Percentiles rank a stretch among this genome's conserved stretches.
phyloP scores from a whole-genome alignment of 2,329 filamentous ascomycete genomes.

The Pseudocercospora eumusae region DNA sequence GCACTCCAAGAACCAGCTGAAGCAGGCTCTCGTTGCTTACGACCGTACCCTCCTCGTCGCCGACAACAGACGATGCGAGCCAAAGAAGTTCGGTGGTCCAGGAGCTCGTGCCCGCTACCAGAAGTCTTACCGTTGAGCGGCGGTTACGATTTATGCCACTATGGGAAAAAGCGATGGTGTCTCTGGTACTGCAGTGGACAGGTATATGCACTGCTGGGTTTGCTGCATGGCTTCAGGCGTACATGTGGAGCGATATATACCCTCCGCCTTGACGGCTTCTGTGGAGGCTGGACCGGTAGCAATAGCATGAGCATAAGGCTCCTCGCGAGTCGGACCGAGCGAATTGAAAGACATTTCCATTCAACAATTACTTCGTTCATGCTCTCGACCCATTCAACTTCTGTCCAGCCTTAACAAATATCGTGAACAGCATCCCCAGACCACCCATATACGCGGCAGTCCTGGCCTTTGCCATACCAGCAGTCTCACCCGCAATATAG shows the following conservation, averaged over 20 bases:
- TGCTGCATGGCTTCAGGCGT: constrained; percentile 5
- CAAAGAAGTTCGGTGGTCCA: constrained; percentile 95
- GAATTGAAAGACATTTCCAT: background rate
- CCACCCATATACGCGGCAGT: constrained; percentile 31
- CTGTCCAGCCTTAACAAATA: constrained; percentile 36
- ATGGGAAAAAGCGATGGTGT: constrained; percentile 18
- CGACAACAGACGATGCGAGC: constrained; percentile 98
- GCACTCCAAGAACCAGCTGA: constrained; percentile 99
- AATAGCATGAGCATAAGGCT: background rate
- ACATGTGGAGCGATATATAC: background rate
- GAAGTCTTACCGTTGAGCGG: constrained; percentile 94
- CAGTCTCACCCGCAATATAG: constrained; percentile 35
- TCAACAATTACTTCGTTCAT: background rate
- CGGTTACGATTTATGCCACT: constrained; percentile 20
- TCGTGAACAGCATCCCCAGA: constrained; percentile 28
- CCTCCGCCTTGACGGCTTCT: background rate
- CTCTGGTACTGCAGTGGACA: constrained; percentile 8
- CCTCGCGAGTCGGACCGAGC: background rate
- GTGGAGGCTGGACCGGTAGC: background rate
- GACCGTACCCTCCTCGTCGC: constrained; percentile 97
- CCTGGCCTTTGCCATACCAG: constrained; percentile 24
- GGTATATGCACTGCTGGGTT: constrained; percentile 7
- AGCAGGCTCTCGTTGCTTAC: constrained; percentile 94
- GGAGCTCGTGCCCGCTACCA: constrained; percentile 97
- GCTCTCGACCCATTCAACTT: constrained; percentile 21